Percentiles rank a stretch among this genome's conserved stretches.
Conservation (phyloP, 352 stramenopile genomes). For the Blastocystis sp. region DNA sequence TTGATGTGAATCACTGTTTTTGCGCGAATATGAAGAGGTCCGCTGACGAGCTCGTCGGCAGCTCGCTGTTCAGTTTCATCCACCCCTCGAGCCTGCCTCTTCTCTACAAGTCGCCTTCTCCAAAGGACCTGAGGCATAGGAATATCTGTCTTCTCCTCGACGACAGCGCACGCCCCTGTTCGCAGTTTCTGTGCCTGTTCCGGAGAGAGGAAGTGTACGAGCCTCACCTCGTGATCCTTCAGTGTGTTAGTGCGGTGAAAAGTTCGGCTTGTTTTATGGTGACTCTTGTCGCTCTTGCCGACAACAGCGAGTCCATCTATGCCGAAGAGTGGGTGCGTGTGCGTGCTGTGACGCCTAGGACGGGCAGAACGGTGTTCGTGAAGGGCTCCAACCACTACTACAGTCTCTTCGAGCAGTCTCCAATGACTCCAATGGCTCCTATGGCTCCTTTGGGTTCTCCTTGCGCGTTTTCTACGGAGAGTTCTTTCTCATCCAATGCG, state of each 20-base stretch:
- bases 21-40: neutral
- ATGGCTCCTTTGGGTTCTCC: too few relatives aligned
- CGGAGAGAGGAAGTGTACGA: neutral
- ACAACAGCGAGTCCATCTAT: neutral
- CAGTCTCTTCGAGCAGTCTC: neutral
- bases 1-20: constrained; percentile 34
- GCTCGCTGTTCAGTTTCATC: constrained; percentile 27
- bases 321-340: neutral
- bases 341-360: neutral
- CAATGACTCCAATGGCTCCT: neutral
- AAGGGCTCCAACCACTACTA: neutral
- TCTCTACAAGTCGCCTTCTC: constrained; percentile 5
- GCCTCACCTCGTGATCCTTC: neutral
- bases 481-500: neutral
- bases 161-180: neutral
- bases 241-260: neutral
- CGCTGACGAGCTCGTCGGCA: neutral
- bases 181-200: neutral
- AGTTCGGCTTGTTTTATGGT: neutral
- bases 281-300: neutral
- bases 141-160: neutral
- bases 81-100: constrained; percentile 36
- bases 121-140: neutral
- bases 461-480: neutral
- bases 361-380: neutral